Base-by-base conservation (phyloP, 177 flowering plant species). In the Telopea speciosissima region DNA sequence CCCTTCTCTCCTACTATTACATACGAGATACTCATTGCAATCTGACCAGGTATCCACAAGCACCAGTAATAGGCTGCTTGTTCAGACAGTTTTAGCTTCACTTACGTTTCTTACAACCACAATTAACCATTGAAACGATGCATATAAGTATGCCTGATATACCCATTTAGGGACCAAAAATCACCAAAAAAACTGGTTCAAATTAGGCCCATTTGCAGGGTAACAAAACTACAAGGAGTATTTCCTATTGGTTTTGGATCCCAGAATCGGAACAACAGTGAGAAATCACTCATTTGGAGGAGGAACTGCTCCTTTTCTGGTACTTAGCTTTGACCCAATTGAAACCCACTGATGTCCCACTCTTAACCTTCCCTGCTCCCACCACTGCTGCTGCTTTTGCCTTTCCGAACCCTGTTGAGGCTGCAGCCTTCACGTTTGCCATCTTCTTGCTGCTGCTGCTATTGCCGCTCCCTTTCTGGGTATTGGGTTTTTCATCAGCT, bases 311-410 rank as follows among this genome's bases (percentile, higher is more conserved):
- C 24, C 61, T 19, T 63, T 80, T 84, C 78, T 83, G 82, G 76
- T 79, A 80, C 62, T 78, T 77, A 14, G 75, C 62, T 76, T 87
- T 87, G 66, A 87, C 70, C 96, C 92, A 87, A 64, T 86, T 87
- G 74, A 87, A 19, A 28, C 89, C 85, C 17, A 64, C 73, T 2
- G 81, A 67, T 13, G 85, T 82, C 24, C 88, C 87, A 63, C 49
- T 77, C 74, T 82, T 86, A 44, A 88, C 79, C 81, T 88, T 88
- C 16, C 78, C 77, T 12, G 86, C 87, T 8, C 88, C 85, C 3
- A 67, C 75, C 28, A 72, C 36, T 1, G 88, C 87, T 0, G 83
- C 87, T 12, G 81, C 64, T 74, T 84, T 85, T 62, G 83, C 88
- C 75, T 83, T 88, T 31, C 59, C 71, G 42, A 84, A 58, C 16